These are phyloP conservation scores for Candida taoyuanica DNA, from an alignment of 805 yeast species.

Conservation along the genomic window DNA sequence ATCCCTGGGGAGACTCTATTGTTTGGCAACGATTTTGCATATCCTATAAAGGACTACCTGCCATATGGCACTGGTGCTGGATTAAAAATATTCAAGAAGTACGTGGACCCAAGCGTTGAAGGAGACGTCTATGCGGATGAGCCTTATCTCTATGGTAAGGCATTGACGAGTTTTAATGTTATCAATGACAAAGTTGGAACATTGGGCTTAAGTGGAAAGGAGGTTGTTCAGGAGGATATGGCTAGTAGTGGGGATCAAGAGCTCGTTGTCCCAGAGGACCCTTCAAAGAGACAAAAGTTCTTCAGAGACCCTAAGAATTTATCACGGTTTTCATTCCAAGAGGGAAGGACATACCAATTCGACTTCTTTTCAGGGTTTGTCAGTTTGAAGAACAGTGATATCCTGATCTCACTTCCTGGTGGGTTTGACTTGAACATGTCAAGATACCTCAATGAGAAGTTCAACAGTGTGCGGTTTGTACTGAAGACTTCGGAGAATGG, in stretches of 20 bases:
- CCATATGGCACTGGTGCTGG: constrained; percentile 56
- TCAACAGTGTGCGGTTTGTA: constrained; percentile 44
- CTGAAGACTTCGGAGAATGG: constrained; percentile 27
- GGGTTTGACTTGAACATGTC: constrained; percentile 42
- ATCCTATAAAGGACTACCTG: constrained; percentile 52
- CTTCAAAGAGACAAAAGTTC: constrained; percentile 38
- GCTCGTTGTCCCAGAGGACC: constrained; percentile 28
- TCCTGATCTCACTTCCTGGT: constrained; percentile 51
- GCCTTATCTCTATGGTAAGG: constrained; percentile 62
- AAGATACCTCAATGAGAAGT: constrained; percentile 38
- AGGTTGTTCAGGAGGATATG: constrained; percentile 22
- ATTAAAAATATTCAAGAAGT: constrained; percentile 48
- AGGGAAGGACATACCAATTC: constrained; percentile 37
- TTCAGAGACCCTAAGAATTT: constrained; percentile 39
- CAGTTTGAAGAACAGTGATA: constrained; percentile 44
- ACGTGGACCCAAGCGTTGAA: constrained; percentile 59
- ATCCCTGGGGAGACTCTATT: constrained; percentile 49
- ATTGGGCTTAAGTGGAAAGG: constrained; percentile 8
- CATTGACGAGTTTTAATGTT: constrained; percentile 50
- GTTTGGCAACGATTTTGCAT: constrained; percentile 67
- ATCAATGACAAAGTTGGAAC: constrained; percentile 29
- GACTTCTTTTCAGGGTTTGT: constrained; percentile 53
- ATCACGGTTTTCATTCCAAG: constrained; percentile 36
- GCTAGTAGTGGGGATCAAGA: constrained; percentile 13
- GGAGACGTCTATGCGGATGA: constrained; percentile 57